Evolutionary conservation across 179 eudicot genomes (phyloP).

Genomic region (Drosera spatulata): DNA sequence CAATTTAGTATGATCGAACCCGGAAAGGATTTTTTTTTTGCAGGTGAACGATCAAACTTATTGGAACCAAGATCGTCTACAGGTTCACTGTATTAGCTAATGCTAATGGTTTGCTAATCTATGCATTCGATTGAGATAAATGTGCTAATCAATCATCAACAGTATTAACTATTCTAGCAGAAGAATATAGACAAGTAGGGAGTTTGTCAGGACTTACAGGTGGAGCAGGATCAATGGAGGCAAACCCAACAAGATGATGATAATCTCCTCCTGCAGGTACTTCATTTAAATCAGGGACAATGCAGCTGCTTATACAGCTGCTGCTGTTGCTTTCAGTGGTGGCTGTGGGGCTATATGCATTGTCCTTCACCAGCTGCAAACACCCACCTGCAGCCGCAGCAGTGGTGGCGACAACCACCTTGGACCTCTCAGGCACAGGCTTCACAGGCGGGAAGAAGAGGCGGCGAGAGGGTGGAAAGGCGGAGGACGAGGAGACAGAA

Average conservation of each 20-base stretch:
- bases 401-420: slow-evolving; percentile 12
- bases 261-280: not conserved
- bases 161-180: too few relatives aligned
- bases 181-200: too few relatives aligned
- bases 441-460: slow-evolving; percentile 24
- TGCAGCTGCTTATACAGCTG: not conserved
- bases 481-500: slow-evolving; percentile 43
- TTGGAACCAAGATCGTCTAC: too few relatives aligned
- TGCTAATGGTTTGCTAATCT: too few relatives aligned
- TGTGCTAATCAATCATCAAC: too few relatives aligned
- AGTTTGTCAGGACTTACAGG: slow-evolving; percentile 1
- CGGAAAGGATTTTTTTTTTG: too few relatives aligned
- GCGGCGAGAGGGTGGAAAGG: slow-evolving; percentile 14
- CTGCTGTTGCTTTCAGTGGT: not conserved
- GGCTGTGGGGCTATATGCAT: not conserved
- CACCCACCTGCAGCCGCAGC: not conserved
- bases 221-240: not conserved
- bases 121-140: too few relatives aligned
- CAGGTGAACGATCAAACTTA: too few relatives aligned
- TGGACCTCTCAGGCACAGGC: slow-evolving; percentile 46
- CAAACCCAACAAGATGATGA: not conserved
- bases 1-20: too few relatives aligned
- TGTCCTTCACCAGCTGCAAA: not conserved
- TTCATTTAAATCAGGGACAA: slow-evolving; percentile 10
- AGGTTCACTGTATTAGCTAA: too few relatives aligned